Base-by-base conservation (phyloP, 116 monocot genomes). In the Zostera marina region DNA sequence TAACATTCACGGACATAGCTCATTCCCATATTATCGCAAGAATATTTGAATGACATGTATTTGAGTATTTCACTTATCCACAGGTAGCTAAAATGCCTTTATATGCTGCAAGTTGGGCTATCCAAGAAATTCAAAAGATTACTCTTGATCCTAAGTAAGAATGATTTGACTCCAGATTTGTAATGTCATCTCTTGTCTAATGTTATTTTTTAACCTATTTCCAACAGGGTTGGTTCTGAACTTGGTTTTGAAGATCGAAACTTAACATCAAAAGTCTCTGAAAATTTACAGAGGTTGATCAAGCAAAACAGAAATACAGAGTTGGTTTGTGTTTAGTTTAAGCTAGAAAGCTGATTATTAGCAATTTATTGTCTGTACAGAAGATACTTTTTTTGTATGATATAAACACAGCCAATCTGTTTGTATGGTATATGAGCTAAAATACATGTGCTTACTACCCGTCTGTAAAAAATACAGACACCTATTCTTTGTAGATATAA, bases 51-150 rank as follows among this genome's bases (percentile, higher is more conserved):
- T 16, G 48, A 24, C 25, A 14, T 15, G 13, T 46, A 67, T 17
- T 44, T 3, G 32, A 47, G 47, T 38, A 25, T 44, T 20, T 5
- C 49, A 48, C 42, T 55, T 54, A 47, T 23, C 6, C 73, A 63
- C 79, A 94, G 88, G 82, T 94, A 47, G 77, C 72, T 11, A 88
- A 85, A 67, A 88, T 94, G 51, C 77, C 82, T 25, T 22, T 88
- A 16, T 94, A 94, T 74, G 81, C 94, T 61, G 85, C 88, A 41
- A 94, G 94, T 74, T 88, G 75, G 49, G 81, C 82, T 19, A 76
- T 94, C 69, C 75, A 73, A 77, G 88, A 94, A 44, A 70, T 94
- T 53, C 88, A 94, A 58, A 88, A 85, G 40, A 82, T 88, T 46
- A 58, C 69, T 25, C 81, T 94, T 3, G 85, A 94, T 42, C 82